phyloP scores from a whole-genome alignment of 208 protist species.

The Wallacemonas collosoma region DNA sequence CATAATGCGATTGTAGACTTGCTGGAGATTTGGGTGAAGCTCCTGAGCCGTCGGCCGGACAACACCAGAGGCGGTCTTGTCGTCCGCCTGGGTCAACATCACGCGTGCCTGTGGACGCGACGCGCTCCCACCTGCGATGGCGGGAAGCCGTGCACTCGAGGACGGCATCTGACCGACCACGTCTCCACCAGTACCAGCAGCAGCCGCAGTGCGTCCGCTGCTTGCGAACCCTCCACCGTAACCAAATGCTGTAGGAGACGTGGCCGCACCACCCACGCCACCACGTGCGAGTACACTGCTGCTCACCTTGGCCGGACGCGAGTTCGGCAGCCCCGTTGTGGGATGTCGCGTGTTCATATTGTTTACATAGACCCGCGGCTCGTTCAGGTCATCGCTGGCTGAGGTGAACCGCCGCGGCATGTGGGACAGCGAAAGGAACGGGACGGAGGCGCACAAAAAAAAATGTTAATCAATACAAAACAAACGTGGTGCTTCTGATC shows the following conservation, averaged over 20 bases:
- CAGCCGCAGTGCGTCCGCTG: no score
- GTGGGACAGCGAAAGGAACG: neutral
- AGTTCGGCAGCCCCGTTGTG: conserved; percentile 50
- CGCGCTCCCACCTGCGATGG: neutral
- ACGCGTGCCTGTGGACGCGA: neutral
- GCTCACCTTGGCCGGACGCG: conserved; percentile 19
- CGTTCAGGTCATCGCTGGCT: conserved; percentile 26
- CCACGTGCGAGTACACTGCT: neutral
- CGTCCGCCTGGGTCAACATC: no score
- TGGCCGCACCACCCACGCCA: neutral
- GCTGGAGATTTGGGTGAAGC: conserved; percentile 71
- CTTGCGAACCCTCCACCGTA: no score
- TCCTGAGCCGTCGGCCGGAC: conserved; percentile 18
- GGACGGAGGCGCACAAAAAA: neutral
- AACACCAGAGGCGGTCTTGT: neutral
- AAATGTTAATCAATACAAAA: neutral
- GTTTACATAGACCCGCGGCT: conserved; percentile 78
- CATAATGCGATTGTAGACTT: conserved; percentile 85
- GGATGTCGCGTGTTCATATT: conserved; percentile 82
- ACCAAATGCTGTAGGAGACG: neutral
- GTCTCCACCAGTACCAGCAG: neutral
- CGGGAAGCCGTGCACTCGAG: neutral
- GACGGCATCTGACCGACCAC: neutral
- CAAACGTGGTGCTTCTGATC: no score
- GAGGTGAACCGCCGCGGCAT: conserved; percentile 26